These are phyloP conservation scores for Umbelopsis sp. DNA, from an alignment of 371 early-diverging fungal species.

Conservation along the genomic window DNA sequence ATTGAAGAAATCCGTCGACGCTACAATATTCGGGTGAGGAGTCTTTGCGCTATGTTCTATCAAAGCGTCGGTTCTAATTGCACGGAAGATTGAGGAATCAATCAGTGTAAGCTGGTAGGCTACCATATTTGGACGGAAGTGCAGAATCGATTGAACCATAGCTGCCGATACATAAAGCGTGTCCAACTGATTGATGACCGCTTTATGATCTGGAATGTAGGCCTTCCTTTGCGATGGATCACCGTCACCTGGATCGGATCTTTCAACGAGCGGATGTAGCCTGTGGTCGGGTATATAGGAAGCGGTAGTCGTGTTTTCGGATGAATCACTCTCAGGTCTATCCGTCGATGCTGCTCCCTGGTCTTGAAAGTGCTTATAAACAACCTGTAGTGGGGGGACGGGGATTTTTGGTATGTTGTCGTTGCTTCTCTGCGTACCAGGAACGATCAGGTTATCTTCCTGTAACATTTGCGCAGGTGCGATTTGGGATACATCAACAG, in stretches of 20 bases:
- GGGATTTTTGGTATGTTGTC: constrained; percentile 33
- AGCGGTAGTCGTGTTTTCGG: background rate
- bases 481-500: background rate
- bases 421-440: constrained; percentile 9
- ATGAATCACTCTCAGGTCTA: background rate
- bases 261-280: constrained; percentile 6
- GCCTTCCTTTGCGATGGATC: background rate
- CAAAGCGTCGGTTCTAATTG: constrained; percentile 67
- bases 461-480: constrained; percentile 8
- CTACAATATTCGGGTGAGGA: constrained; percentile 68
- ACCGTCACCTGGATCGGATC: constrained; percentile 32
- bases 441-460: constrained; percentile 16
- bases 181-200: constrained; percentile 46
- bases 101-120: constrained; percentile 78
- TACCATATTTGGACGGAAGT: constrained; percentile 68
- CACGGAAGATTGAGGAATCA: constrained; percentile 70
- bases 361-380: constrained; percentile 25
- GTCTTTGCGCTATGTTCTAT: constrained; percentile 64
- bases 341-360: background rate
- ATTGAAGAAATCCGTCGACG: constrained; percentile 82
- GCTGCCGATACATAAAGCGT: constrained; percentile 52
- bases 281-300: background rate
- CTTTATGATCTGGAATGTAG: constrained; percentile 32
- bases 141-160: constrained; percentile 59
- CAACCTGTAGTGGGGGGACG: constrained; percentile 34